phyloP scores from a whole-genome alignment of 768 basidiomycete species.

The Phylloporus rhodoxanthus region DNA sequence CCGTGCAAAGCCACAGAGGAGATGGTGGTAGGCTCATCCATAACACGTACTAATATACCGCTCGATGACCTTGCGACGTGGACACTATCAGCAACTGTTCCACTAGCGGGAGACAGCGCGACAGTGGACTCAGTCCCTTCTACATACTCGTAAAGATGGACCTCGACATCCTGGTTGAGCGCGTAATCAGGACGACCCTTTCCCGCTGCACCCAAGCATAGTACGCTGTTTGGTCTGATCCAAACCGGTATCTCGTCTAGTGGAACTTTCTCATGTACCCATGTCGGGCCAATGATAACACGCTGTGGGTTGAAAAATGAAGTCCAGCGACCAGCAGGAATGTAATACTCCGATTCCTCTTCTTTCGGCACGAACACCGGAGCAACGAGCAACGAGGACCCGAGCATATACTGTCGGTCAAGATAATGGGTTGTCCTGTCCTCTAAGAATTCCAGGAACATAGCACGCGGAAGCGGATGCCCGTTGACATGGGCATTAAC shows the following conservation, averaged over 20 bases:
- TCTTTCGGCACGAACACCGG: conserved; percentile 52
- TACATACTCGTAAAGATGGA: conserved; percentile 49
- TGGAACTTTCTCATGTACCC: conserved; percentile 60
- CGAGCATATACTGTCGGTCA: conserved; percentile 56
- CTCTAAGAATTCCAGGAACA: conserved; percentile 60
- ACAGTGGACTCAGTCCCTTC: conserved; percentile 32
- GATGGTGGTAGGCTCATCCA: conserved; percentile 6
- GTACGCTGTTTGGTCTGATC: conserved; percentile 52
- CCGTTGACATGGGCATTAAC: conserved; percentile 46
- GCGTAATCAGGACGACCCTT: conserved; percentile 48
- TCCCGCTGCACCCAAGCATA: conserved; percentile 30
- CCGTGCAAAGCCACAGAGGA: conserved; percentile 13
- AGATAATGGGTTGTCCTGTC: conserved; percentile 57
- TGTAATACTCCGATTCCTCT: conserved; percentile 54
- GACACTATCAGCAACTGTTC: conserved; percentile 3
- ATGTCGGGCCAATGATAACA: conserved; percentile 51
- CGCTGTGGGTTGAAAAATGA: conserved; percentile 52
- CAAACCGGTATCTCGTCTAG: conserved; percentile 62
- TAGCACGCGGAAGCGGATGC: conserved; percentile 55
- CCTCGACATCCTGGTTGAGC: conserved; percentile 37
- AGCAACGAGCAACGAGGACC: conserved; percentile 54
- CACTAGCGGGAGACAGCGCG: conserved; percentile 13
- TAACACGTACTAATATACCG: conserved; percentile 5
- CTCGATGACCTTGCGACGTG: conserved; percentile 10
- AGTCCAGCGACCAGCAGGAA: conserved; percentile 58